These are phyloP conservation scores for Suhomyces bolitotheri DNA, from an alignment of 1,139 yeast genomes.

Conservation along the genomic window DNA sequence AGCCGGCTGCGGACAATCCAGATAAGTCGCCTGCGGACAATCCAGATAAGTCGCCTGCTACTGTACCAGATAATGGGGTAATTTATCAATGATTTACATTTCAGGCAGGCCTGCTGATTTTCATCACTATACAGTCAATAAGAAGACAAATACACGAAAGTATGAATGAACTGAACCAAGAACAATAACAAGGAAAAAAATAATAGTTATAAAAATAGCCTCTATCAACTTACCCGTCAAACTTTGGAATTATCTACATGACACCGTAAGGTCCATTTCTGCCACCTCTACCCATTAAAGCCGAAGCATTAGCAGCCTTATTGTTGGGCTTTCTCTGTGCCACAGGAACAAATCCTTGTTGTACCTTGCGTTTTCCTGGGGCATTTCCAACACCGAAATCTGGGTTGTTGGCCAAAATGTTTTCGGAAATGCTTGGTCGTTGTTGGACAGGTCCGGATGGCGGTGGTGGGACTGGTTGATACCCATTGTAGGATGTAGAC, in stretches of 20 bases:
- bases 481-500: constrained; percentile 3
- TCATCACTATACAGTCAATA: constrained; percentile 4
- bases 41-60: not conserved
- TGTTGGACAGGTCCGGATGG: constrained; percentile 13
- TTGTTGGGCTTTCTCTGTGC: constrained; percentile 13
- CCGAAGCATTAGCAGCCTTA: constrained; percentile 15
- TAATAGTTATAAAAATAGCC: constrained; percentile 3
- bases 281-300: constrained; percentile 20
- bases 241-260: not conserved
- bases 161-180: constrained; percentile 5
- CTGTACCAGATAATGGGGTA: not conserved
- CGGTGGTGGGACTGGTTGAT: constrained; percentile 15
- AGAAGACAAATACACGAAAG: constrained; percentile 3
- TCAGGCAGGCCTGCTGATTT: constrained; percentile 10
- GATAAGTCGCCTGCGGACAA: not conserved
- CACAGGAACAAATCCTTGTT: constrained; percentile 17
- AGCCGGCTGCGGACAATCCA: constrained; percentile 7
- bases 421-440: constrained; percentile 45
- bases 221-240: not conserved
- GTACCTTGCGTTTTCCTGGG: constrained; percentile 12
- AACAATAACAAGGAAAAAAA: constrained; percentile 1
- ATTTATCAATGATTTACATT: not conserved
- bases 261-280: constrained; percentile 15
- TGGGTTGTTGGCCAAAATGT: constrained; percentile 51
- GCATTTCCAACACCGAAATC: constrained; percentile 34